phyloP scores from a whole-genome alignment of 306 rosid species.

The Mimosa pudica region DNA sequence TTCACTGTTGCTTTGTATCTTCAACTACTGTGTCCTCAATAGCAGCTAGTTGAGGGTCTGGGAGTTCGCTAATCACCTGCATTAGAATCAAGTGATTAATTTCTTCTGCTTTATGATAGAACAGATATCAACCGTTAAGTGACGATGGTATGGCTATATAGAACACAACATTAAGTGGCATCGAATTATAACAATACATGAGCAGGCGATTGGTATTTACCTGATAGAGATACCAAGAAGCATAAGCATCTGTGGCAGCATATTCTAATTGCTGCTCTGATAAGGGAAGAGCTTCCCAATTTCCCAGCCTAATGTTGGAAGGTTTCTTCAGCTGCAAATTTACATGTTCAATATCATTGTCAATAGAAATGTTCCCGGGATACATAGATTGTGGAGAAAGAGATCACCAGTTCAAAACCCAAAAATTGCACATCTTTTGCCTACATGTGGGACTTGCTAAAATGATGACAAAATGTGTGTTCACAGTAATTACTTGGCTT shows the following conservation, averaged over 20 bases:
- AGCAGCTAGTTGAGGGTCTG: slow-evolving; percentile 40
- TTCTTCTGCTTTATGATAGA: neutral
- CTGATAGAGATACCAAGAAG: slow-evolving; percentile 83
- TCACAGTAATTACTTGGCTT: neutral
- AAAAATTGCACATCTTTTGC: slow-evolving; percentile 7
- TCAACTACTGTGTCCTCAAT: slow-evolving; percentile 15
- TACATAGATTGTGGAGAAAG: neutral
- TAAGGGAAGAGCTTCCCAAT: slow-evolving; percentile 72
- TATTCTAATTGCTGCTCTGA: slow-evolving; percentile 72
- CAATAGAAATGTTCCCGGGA: slow-evolving; percentile 22
- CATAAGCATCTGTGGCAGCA: slow-evolving; percentile 92
- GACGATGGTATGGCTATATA: neutral
- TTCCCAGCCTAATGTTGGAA: slow-evolving; percentile 62
- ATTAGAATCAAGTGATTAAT: slow-evolving; percentile 14
- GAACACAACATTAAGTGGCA: neutral
- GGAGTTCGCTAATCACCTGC: slow-evolving; percentile 67
- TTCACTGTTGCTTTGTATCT: slow-evolving; percentile 24
- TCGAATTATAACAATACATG: neutral
- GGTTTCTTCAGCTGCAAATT: slow-evolving; percentile 77
- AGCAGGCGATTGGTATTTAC: slow-evolving; percentile 40
- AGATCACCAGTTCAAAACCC: neutral
- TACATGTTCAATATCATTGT: slow-evolving; percentile 18
- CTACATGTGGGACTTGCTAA: neutral
- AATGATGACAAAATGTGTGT: slow-evolving; percentile 1
- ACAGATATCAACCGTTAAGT: neutral